Conservation (phyloP, 345 rosid species). For the Aquilaria sinensis region DNA sequence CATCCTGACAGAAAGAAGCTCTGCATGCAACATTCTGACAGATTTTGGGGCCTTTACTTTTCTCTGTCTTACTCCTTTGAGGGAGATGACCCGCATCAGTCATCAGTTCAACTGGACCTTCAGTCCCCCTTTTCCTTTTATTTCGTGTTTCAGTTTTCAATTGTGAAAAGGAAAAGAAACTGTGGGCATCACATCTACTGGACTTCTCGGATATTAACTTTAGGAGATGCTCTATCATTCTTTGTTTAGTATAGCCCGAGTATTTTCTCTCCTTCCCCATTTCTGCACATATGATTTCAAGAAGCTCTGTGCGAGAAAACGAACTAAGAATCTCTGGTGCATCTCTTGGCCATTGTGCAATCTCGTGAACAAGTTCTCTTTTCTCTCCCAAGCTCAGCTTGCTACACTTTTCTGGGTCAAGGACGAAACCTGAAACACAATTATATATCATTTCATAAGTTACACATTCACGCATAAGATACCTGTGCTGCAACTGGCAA, state of each 20-base stretch:
- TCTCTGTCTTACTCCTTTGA: slow-evolving; percentile 23
- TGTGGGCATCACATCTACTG: slow-evolving; percentile 10
- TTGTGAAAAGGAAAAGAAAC: slow-evolving; percentile 7
- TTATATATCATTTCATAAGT: no score
- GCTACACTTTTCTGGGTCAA: slow-evolving; percentile 44
- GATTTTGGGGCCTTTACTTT: slow-evolving; percentile 21
- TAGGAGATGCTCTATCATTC: slow-evolving; percentile 71
- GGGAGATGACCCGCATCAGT: slow-evolving; percentile 15
- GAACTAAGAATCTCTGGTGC: slow-evolving; percentile 65
- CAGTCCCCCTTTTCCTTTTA: slow-evolving; percentile 40
- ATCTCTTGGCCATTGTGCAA: slow-evolving; percentile 51
- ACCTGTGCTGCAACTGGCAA: no score
- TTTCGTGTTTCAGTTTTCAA: slow-evolving; percentile 18
- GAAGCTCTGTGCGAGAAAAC: slow-evolving; percentile 73
- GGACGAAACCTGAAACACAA: slow-evolving; percentile 34
- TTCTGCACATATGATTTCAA: slow-evolving; percentile 74
- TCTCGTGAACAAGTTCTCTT: slow-evolving; percentile 53
- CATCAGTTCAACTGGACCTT: slow-evolving; percentile 21
- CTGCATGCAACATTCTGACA: slow-evolving; percentile 70
- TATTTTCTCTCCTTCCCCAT: slow-evolving; percentile 80
- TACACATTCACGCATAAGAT: no score
- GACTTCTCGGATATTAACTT: slow-evolving; percentile 49
- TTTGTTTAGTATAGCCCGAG: slow-evolving; percentile 60
- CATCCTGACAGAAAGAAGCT: slow-evolving; percentile 36
- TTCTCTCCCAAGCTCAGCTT: slow-evolving; percentile 58